Conservation (phyloP, 2,329 filamentous ascomycete species). For the Laburnicola sp. region DNA sequence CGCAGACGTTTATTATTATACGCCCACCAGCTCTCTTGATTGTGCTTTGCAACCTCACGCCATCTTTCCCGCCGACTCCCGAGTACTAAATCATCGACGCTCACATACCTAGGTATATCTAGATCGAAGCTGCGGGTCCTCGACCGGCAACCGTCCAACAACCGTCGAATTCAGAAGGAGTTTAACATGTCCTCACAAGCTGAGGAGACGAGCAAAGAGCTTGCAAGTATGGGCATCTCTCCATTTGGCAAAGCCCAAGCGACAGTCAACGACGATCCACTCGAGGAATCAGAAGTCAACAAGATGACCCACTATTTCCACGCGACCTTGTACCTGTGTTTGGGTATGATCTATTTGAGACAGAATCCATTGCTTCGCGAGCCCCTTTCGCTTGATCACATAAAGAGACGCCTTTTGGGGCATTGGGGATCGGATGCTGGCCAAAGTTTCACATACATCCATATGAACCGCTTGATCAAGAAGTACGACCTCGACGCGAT, state of each 20-base stretch:
- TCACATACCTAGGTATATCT: too few relatives aligned
- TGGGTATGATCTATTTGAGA: slow-evolving; percentile 80
- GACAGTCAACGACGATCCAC: slow-evolving; percentile 62
- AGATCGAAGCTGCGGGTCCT: too few relatives aligned
- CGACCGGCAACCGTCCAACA: not conserved
- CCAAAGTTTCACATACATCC: slow-evolving; percentile 79
- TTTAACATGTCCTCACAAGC: slow-evolving; percentile 22
- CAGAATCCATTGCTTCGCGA: slow-evolving; percentile 73
- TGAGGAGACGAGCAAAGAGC: slow-evolving; percentile 32
- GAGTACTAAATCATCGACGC: too few relatives aligned
- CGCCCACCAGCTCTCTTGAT: too few relatives aligned
- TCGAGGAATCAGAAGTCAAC: slow-evolving; percentile 67
- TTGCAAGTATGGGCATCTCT: slow-evolving; percentile 51
- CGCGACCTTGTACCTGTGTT: slow-evolving; percentile 72
- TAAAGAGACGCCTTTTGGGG: slow-evolving; percentile 74
- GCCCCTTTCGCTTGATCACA: slow-evolving; percentile 68
- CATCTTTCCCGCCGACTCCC: too few relatives aligned
- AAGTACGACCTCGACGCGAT: slow-evolving; percentile 74
- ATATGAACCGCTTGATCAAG: slow-evolving; percentile 80
- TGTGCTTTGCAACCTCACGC: too few relatives aligned
- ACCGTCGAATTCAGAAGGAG: not conserved
- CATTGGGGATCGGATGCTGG: slow-evolving; percentile 82
- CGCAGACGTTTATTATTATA: too few relatives aligned
- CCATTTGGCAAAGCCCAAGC: slow-evolving; percentile 68
- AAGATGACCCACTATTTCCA: slow-evolving; percentile 74